phyloP scores from a whole-genome alignment of 108 stramenopile genomes.

The Conticribra weissflogii region DNA sequence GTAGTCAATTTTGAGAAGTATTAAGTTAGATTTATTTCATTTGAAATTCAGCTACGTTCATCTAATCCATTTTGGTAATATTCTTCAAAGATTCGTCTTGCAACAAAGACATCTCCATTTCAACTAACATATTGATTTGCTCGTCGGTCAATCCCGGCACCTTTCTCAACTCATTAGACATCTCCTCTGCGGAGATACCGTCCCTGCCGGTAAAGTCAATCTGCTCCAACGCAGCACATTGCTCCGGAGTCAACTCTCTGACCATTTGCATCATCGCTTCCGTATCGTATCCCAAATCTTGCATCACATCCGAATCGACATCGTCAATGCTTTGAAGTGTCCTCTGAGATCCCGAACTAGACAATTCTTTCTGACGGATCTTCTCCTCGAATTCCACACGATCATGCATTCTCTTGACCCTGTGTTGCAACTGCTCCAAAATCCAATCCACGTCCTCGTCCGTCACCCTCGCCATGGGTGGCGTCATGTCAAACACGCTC shows the following conservation, averaged over 20 bases:
- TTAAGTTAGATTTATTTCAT: too few relatives aligned
- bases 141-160: slow-evolving; percentile 61
- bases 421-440: slow-evolving; percentile 61
- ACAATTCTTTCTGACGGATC: slow-evolving; percentile 38
- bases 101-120: slow-evolving; percentile 60
- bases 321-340: slow-evolving; percentile 43
- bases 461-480: slow-evolving; percentile 37
- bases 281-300: slow-evolving; percentile 56
- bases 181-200: slow-evolving; percentile 39
- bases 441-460: slow-evolving; percentile 83
- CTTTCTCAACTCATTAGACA: slow-evolving; percentile 42
- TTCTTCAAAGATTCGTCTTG: slow-evolving; percentile 39
- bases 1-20: too few relatives aligned
- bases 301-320: slow-evolving; percentile 44
- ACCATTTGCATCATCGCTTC: slow-evolving; percentile 34
- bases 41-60: too few relatives aligned
- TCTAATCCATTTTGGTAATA: slow-evolving; percentile 43
- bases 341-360: slow-evolving; percentile 6
- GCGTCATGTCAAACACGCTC: slow-evolving; percentile 47
- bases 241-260: slow-evolving; percentile 50
- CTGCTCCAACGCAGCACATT: slow-evolving; percentile 38
- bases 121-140: slow-evolving; percentile 53
- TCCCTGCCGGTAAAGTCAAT: slow-evolving; percentile 53
- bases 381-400: slow-evolving; percentile 87
- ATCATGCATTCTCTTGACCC: slow-evolving; percentile 66